These are phyloP conservation scores for Naganishia albida DNA, from an alignment of 1,284 basidiomycete species.

Conservation along the genomic window DNA sequence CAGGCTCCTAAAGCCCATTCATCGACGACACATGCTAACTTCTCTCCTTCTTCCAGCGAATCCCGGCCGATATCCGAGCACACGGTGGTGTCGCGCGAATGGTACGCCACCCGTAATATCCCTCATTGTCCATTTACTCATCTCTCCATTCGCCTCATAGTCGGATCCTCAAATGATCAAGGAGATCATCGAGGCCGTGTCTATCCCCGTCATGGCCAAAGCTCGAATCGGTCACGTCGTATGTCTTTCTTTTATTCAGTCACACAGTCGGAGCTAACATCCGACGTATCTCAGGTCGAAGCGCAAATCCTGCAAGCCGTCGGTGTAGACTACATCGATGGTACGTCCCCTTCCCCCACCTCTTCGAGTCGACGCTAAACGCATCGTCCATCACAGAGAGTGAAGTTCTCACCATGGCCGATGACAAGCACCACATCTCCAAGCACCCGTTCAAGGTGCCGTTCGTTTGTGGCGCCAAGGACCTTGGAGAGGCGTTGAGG, in stretches of 20 bases:
- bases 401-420: slow-evolving; percentile 94
- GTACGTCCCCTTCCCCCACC: background rate
- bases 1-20: no score
- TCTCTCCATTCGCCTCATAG: slow-evolving; percentile 54
- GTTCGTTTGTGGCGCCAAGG: slow-evolving; percentile 63
- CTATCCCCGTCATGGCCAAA: slow-evolving; percentile 67
- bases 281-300: slow-evolving; percentile 67
- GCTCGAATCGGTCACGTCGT: slow-evolving; percentile 79
- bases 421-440: slow-evolving; percentile 71
- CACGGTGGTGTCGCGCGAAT: slow-evolving; percentile 91
- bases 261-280: background rate
- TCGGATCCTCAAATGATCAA: slow-evolving; percentile 97
- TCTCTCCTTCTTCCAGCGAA: slow-evolving; percentile 55
- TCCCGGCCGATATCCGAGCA: slow-evolving; percentile 90
- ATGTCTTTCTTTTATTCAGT: background rate
- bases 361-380: background rate
- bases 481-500: slow-evolving; percentile 80
- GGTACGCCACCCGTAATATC: slow-evolving; percentile 57
- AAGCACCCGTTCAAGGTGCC: slow-evolving; percentile 86
- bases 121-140: background rate
- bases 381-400: slow-evolving; percentile 60
- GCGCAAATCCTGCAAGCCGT: slow-evolving; percentile 93
- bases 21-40: background rate
- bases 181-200: slow-evolving; percentile 85
- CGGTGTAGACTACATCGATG: slow-evolving; percentile 96